phyloP scores from a whole-genome alignment of 371 early-diverging fungal genomes.

The Mortierella sp. region DNA sequence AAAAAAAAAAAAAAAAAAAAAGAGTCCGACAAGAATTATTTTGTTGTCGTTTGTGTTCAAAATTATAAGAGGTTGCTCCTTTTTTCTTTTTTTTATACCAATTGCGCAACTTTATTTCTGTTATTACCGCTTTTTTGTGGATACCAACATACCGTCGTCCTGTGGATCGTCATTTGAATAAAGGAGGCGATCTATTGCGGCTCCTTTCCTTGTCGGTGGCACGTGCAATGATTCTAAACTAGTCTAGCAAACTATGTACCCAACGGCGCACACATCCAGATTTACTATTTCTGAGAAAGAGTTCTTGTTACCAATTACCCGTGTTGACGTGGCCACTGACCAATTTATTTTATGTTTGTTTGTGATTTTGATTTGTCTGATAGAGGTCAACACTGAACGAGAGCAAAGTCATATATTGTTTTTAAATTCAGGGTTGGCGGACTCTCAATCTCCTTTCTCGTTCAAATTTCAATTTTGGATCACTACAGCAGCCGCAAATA shows the following conservation, averaged over 20 bases:
- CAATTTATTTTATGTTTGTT: not conserved
- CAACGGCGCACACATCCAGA: no score
- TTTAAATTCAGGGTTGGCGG: conserved; percentile 3
- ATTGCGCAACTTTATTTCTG: not conserved
- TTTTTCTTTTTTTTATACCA: conserved; percentile 1
- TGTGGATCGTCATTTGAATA: not conserved
- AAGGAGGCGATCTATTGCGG: conserved; percentile 4
- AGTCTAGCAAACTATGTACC: not conserved
- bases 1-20: no score
- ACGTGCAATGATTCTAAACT: not conserved
- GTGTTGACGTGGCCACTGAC: not conserved
- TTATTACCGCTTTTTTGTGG: not conserved
- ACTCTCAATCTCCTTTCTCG: conserved; percentile 4
- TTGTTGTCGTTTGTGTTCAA: not conserved
- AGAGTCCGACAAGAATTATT: not conserved
- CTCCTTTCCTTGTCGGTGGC: not conserved
- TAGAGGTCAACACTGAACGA: not conserved
- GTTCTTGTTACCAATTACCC: not conserved
- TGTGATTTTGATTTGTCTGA: not conserved
- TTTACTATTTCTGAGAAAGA: no score
- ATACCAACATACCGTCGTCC: not conserved
- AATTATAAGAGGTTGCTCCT: not conserved
- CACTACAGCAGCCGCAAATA: not conserved
- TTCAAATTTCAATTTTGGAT: conserved; percentile 14
- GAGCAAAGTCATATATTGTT: not conserved